These are phyloP conservation scores for Eucalyptus polybractea DNA, from an alignment of 345 rosid genomes.

Conservation along the genomic window DNA sequence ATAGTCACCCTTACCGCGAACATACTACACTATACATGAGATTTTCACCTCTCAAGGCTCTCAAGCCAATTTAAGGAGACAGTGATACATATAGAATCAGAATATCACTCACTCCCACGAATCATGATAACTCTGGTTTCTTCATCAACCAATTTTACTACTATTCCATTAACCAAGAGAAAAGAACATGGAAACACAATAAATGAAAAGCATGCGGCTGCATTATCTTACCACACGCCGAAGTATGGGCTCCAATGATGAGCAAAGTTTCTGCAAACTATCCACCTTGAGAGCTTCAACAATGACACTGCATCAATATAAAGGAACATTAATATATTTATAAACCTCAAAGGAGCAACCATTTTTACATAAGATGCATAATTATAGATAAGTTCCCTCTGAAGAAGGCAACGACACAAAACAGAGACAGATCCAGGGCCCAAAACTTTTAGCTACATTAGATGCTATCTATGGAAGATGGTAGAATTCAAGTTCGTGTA, in stretches of 20 bases:
- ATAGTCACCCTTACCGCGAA: not conserved
- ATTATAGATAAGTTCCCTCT: not conserved
- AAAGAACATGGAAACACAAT: not conserved
- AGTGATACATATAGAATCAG: not conserved
- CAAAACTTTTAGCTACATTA: not conserved
- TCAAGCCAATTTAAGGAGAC: not conserved
- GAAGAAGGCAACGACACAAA: not conserved
- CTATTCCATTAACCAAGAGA: not conserved
- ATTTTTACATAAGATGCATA: not conserved
- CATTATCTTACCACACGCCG: slow-evolving; percentile 86
- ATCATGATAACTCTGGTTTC: not conserved
- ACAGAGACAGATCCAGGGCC: not conserved
- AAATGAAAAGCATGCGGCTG: not conserved
- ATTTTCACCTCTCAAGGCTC: not conserved
- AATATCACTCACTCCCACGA: not conserved
- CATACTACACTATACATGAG: not conserved
- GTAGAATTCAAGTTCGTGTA: not conserved
- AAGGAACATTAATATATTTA: not conserved
- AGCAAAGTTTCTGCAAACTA: slow-evolving; percentile 90
- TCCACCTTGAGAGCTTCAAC: slow-evolving; percentile 98
- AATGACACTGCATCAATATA: slow-evolving; percentile 56
- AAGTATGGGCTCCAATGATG: slow-evolving; percentile 92
- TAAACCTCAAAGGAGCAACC: not conserved
- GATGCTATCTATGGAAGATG: not conserved
- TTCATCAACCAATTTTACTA: not conserved